Base-by-base conservation (phyloP, 345 rosid genomes). In the Pistacia atlantica region DNA sequence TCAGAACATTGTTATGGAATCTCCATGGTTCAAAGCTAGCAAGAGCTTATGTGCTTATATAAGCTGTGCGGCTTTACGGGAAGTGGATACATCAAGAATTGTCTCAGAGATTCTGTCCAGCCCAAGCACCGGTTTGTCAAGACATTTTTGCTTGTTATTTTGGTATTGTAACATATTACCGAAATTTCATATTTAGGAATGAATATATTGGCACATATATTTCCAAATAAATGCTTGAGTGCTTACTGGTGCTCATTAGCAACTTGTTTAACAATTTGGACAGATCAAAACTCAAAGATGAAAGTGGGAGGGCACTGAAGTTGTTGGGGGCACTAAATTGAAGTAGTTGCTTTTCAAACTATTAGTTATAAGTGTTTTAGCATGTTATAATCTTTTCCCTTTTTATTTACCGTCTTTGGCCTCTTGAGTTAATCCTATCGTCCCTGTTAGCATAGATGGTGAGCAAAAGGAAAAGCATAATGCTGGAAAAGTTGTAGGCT, bases 1-100 rank as follows among this genome's bases (percentile, higher is more conserved):
- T 13, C 82, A 80, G 55, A 67, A 65, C 46, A 20, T 67, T 45
- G 82, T 80, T 31, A 33, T 75, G 54, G 78, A 80, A 57, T 73
- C 79, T 45, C 75, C 72, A 2, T 80, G 82, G 76, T 80, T 80
- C 55, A 75, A 75, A 64, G 75, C 61, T 25, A 69, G 82, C 62
- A 70, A 22, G 72, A 80, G 67, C 48, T 65, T 80, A 42, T 80
- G 82, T 57, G 76, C 79, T 66, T 80, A 80, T 69, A 65, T 75
- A 69, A 80, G 72, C 82, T 70, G 82, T 60, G 67, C 65, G 49
- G 49, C 72, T 31, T 75, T 80, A 48, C 61, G 68, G 12, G 82
- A 80, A 71, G 82, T 80, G 28, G 82, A 69, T 35, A 80, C 82
- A 8, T 46, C 78, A 17, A 69, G 75, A 54, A 75, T 80, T 63